These are phyloP conservation scores for Penicillium sp. DNA, from an alignment of 2,329 filamentous ascomycete species.

Conservation along the genomic window DNA sequence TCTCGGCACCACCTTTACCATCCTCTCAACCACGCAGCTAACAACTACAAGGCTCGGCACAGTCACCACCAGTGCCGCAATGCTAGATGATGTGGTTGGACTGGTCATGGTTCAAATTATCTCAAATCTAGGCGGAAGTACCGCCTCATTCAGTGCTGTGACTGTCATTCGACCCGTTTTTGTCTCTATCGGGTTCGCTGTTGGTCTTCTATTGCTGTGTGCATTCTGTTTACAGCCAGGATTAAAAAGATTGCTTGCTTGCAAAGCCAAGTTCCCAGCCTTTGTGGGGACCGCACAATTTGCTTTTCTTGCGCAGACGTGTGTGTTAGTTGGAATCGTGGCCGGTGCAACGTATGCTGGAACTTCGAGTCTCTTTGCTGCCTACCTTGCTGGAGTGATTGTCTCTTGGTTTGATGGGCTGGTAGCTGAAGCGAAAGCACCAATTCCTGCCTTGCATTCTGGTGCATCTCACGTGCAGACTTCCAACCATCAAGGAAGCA, in stretches of 20 bases:
- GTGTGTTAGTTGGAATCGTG: slow-evolving; percentile 49
- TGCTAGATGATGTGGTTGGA: slow-evolving; percentile 44
- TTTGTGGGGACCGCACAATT: slow-evolving; percentile 19
- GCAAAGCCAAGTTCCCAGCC: slow-evolving; percentile 8
- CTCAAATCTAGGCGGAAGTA: slow-evolving; percentile 57
- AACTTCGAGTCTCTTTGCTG: slow-evolving; percentile 57
- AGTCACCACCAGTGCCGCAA: slow-evolving; percentile 54
- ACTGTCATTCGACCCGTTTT: slow-evolving; percentile 54
- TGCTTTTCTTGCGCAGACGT: slow-evolving; percentile 46
- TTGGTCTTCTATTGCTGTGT: slow-evolving; percentile 32
- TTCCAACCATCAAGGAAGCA: background rate
- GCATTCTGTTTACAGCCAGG: slow-evolving; percentile 18
- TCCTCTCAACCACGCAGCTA: slow-evolving; percentile 61
- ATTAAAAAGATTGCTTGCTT: slow-evolving; percentile 7
- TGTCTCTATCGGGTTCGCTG: slow-evolving; percentile 45
- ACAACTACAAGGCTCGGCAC: slow-evolving; percentile 57
- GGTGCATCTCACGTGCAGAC: background rate
- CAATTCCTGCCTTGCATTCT: background rate
- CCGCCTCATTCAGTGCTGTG: slow-evolving; percentile 35
- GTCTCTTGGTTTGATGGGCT: slow-evolving; percentile 53
- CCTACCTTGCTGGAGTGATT: slow-evolving; percentile 56
- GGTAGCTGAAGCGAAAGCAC: slow-evolving; percentile 3
- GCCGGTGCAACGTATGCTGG: slow-evolving; percentile 55
- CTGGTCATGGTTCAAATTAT: slow-evolving; percentile 77
- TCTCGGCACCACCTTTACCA: slow-evolving; percentile 68